Percentiles rank a stretch among this genome's conserved stretches.
Conservation (phyloP, 495 filamentous ascomycete species). For the Lineolata rhizophorae region DNA sequence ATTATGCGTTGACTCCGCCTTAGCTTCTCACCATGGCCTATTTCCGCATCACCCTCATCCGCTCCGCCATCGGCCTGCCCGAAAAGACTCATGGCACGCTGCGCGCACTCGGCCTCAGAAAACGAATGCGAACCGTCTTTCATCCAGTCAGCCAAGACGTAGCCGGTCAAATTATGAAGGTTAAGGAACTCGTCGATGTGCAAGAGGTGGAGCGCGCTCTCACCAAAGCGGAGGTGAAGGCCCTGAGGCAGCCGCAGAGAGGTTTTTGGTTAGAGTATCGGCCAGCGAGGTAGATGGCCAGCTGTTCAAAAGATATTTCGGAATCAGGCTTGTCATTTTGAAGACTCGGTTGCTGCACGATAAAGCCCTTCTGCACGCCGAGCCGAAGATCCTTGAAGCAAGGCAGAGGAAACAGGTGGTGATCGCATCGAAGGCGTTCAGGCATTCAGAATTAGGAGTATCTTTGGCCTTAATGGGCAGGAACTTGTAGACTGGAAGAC, state of each 20-base stretch:
- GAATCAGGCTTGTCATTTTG: too few species aligned
- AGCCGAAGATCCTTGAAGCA: too few species aligned
- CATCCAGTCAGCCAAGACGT: conserved; percentile 62
- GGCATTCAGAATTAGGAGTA: too few species aligned
- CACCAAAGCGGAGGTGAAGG: conserved; percentile 49
- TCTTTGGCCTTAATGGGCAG: too few species aligned
- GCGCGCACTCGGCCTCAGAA: conserved; percentile 68
- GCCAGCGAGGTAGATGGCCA: too few species aligned
- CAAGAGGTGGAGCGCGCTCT: conserved; percentile 55
- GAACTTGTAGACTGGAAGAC: too few species aligned
- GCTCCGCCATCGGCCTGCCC: conserved; percentile 83
- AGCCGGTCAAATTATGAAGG: conserved; percentile 91
- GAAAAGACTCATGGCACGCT: conserved; percentile 63
- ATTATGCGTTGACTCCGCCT: too few species aligned
- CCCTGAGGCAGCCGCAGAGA: conserved; percentile 51
- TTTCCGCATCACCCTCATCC: conserved; percentile 89
- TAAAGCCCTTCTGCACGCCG: too few species aligned
- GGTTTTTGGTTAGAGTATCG: conserved; percentile 68
- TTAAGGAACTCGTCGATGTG: conserved; percentile 86
- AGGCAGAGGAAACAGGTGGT: too few species aligned
- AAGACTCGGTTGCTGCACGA: too few species aligned
- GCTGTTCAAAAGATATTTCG: too few species aligned
- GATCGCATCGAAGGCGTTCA: too few species aligned
- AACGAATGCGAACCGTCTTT: conserved; percentile 78
- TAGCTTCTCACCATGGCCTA: conserved; percentile 50